phyloP scores from a whole-genome alignment of 768 basidiomycete genomes.

The Galerina sulciceps region DNA sequence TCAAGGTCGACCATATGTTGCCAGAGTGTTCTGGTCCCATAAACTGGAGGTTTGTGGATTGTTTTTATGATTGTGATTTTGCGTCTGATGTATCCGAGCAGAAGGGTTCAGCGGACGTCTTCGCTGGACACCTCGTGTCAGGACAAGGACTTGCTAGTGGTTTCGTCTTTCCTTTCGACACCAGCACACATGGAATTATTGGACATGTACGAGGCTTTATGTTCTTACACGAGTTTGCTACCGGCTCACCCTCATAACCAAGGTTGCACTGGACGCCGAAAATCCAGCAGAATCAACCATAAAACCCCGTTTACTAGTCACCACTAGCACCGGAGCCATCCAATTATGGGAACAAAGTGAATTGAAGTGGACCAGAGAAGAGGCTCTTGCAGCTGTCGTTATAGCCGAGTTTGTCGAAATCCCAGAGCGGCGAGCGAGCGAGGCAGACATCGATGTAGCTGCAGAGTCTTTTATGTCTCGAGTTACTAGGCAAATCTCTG shows the following conservation, averaged over 20 bases:
- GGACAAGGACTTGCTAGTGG: conserved; percentile 47
- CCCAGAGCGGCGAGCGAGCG: conserved; percentile 56
- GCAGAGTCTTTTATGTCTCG: conserved; percentile 55
- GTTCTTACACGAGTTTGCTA: not conserved
- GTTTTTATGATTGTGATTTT: conserved; percentile 3
- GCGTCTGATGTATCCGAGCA: conserved; percentile 26
- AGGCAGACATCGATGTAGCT: conserved; percentile 38
- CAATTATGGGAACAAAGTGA: conserved; percentile 71
- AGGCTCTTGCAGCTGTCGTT: conserved; percentile 67
- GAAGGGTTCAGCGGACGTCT: conserved; percentile 61
- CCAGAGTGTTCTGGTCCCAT: conserved; percentile 72
- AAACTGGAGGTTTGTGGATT: conserved; percentile 45
- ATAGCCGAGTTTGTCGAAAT: conserved; percentile 78
- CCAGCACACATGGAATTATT: conserved; percentile 68
- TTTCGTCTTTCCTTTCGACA: conserved; percentile 69
- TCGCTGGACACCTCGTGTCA: conserved; percentile 49
- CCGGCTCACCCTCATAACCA: not conserved
- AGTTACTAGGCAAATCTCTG: conserved; percentile 57
- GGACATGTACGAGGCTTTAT: conserved; percentile 53
- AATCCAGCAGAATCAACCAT: conserved; percentile 39
- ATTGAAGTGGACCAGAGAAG: conserved; percentile 80
- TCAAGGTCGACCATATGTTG: conserved; percentile 56
- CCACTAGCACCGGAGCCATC: conserved; percentile 77
- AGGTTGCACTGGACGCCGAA: conserved; percentile 60
- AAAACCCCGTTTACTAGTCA: conserved; percentile 52